Conservation (phyloP, 1,139 yeast genomes). For the Hyphopichia buzzinii region DNA sequence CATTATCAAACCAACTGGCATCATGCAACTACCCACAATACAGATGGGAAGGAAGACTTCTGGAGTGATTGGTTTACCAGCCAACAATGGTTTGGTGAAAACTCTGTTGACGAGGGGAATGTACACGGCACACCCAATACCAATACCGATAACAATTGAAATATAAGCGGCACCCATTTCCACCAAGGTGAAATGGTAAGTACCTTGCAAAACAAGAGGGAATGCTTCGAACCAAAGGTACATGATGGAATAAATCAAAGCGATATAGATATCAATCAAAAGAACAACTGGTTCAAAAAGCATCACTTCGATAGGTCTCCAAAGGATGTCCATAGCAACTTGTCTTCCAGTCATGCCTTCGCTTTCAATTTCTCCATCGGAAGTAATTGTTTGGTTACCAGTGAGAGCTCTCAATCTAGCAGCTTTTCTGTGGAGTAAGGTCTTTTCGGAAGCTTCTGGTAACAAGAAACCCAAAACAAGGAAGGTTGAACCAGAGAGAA, state of each 20-base stretch:
- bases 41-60: slow-evolving; percentile 45
- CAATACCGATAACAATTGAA: slow-evolving; percentile 44
- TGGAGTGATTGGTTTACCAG: slow-evolving; percentile 26
- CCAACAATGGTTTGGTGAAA: slow-evolving; percentile 24
- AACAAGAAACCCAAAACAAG: slow-evolving; percentile 24
- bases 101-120: slow-evolving; percentile 17
- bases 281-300: slow-evolving; percentile 46
- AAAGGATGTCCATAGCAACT: slow-evolving; percentile 40
- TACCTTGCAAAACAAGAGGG: slow-evolving; percentile 50
- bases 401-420: slow-evolving; percentile 32
- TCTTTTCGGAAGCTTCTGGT: slow-evolving; percentile 35
- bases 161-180: slow-evolving; percentile 49
- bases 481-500: slow-evolving; percentile 26
- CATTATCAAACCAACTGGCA: slow-evolving; percentile 47
- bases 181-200: slow-evolving; percentile 47
- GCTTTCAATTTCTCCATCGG: slow-evolving; percentile 28
- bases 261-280: slow-evolving; percentile 47
- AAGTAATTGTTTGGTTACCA: slow-evolving; percentile 29
- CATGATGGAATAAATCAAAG: slow-evolving; percentile 52
- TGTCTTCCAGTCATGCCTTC: slow-evolving; percentile 16
- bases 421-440: slow-evolving; percentile 37
- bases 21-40: slow-evolving; percentile 38
- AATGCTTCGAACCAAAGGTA: slow-evolving; percentile 63
- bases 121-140: slow-evolving; percentile 23
- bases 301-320: slow-evolving; percentile 47